These are phyloP conservation scores for Penicillium brevicompactum DNA, from an alignment of 2,329 filamentous ascomycete species.

Conservation along the genomic window DNA sequence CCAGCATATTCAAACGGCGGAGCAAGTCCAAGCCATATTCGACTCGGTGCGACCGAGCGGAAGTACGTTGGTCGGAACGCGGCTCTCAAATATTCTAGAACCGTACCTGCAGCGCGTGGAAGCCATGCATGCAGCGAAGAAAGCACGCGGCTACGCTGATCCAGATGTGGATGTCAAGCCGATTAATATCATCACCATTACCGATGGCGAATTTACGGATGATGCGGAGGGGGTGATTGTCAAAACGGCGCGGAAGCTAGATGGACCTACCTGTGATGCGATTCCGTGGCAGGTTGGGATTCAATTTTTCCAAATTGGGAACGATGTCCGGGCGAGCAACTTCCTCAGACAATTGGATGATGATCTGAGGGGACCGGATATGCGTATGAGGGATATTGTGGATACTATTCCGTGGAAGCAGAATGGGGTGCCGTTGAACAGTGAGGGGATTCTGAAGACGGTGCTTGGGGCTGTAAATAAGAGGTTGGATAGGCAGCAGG, in stretches of 20 bases:
- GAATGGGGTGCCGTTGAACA: conserved; percentile 58
- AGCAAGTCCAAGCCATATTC: conserved; percentile 70
- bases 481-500: conserved; percentile 17
- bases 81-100: conserved; percentile 70
- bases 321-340: conserved; percentile 64
- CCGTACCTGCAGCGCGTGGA: conserved; percentile 68
- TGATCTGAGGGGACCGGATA: conserved; percentile 59
- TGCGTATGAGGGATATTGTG: conserved; percentile 75
- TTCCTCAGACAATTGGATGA: conserved; percentile 77
- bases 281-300: conserved; percentile 83
- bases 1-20: conserved; percentile 62
- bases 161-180: conserved; percentile 61
- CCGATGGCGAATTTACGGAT: conserved; percentile 80
- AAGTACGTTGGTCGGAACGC: conserved; percentile 72
- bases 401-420: conserved; percentile 78
- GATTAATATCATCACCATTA: conserved; percentile 89
- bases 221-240: conserved; percentile 74
- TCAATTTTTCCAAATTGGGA: conserved; percentile 94
- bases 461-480: conserved; percentile 77
- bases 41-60: conserved; percentile 63
- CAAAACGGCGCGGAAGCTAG: conserved; percentile 66
- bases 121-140: conserved; percentile 38
- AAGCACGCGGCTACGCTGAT: conserved; percentile 36
- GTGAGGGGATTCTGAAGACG: conserved; percentile 75
- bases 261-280: conserved; percentile 63